Conservation (phyloP, 164 flowering plant genomes). For the Vitis rupestris region DNA sequence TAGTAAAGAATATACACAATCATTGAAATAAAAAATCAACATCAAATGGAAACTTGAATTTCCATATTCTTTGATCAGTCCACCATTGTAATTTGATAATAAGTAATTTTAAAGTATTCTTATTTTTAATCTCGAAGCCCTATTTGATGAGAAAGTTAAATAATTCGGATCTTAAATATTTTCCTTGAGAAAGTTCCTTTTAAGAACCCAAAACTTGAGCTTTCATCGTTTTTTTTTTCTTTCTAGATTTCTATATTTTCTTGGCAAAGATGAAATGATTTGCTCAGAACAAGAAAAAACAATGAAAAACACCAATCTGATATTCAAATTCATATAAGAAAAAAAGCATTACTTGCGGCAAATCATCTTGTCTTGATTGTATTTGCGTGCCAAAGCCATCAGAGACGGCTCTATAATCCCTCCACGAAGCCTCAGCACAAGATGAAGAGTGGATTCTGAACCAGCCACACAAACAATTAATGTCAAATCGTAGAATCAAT, state of each 20-base stretch:
- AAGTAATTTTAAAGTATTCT: too few relatives aligned
- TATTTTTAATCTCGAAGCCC: too few relatives aligned
- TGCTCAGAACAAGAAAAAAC: neutral
- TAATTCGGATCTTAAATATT: too few relatives aligned
- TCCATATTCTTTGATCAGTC: too few relatives aligned
- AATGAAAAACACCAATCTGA: neutral
- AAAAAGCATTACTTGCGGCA: constrained; percentile 47
- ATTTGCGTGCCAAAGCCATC: constrained; percentile 63
- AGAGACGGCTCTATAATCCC: constrained; percentile 64
- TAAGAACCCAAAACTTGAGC: too few relatives aligned
- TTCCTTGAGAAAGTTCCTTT: too few relatives aligned
- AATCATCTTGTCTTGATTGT: constrained; percentile 63
- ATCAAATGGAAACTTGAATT: too few relatives aligned
- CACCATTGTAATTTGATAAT: too few relatives aligned
- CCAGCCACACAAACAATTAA: neutral
- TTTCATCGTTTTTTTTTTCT: too few relatives aligned
- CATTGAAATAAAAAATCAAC: neutral
- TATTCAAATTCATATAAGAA: neutral
- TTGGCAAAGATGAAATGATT: too few relatives aligned
- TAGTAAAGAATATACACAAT: neutral
- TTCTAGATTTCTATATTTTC: too few relatives aligned
- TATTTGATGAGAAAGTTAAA: too few relatives aligned
- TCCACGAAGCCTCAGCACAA: constrained; percentile 60
- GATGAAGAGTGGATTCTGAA: constrained; percentile 52
- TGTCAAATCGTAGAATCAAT: neutral